Conservation (phyloP, 495 filamentous ascomycete species). For the Entonaema liquescens region DNA sequence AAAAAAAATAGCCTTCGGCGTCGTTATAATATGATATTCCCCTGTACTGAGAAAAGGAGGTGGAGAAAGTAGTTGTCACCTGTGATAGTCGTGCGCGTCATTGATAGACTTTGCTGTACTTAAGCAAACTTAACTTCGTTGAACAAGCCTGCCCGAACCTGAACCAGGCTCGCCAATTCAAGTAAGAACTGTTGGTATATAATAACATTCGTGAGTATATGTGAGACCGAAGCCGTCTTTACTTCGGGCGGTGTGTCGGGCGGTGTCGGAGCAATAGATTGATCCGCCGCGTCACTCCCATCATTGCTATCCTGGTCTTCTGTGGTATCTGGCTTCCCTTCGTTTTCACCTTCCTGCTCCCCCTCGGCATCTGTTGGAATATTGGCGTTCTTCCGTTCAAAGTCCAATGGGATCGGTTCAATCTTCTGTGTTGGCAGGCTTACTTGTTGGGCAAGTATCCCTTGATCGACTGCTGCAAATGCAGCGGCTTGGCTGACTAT, state of each 20-base stretch:
- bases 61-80: slow-evolving; percentile 9
- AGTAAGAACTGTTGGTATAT: slow-evolving; percentile 86
- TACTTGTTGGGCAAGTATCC: slow-evolving; percentile 58
- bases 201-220: slow-evolving; percentile 83
- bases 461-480: slow-evolving; percentile 63
- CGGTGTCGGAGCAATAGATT: slow-evolving; percentile 35
- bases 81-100: neutral
- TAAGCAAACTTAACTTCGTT: slow-evolving; percentile 79
- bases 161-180: slow-evolving; percentile 85
- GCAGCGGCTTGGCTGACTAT: slow-evolving; percentile 57
- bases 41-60: slow-evolving; percentile 9
- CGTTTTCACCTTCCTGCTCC: slow-evolving; percentile 31
- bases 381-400: slow-evolving; percentile 44
- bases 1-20: slow-evolving; percentile 3
- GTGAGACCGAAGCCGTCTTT: slow-evolving; percentile 75
- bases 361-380: slow-evolving; percentile 34
- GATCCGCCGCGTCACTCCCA: slow-evolving; percentile 52
- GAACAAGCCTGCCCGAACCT: slow-evolving; percentile 86
- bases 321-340: slow-evolving; percentile 37
- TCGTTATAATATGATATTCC: slow-evolving; percentile 26
- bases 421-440: slow-evolving; percentile 48
- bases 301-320: slow-evolving; percentile 48
- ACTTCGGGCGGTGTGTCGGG: slow-evolving; percentile 43
- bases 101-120: neutral
- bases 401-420: slow-evolving; percentile 52